Evolutionary conservation across 768 basidiomycete genomes (phyloP), one percentile per base, ranked within the genome.

Genomic region (Rhizopogon salebrosus): DNA sequence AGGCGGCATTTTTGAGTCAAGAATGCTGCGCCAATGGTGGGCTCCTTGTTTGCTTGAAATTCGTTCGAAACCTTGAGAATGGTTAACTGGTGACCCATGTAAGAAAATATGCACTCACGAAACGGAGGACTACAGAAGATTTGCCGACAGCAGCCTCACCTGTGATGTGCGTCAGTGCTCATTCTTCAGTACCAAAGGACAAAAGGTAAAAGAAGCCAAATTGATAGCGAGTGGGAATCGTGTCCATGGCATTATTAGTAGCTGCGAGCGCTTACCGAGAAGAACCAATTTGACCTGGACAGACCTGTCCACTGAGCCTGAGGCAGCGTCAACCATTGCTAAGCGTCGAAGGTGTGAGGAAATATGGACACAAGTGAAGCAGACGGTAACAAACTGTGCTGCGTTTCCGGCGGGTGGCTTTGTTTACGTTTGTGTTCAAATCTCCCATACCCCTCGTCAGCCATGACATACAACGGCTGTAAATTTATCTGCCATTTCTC

Each of bases 121-220:
- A 99, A 70, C 95, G 86, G 54, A 98, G 81, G 41, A 98, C 95
- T 50, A 99, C 85, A n/a, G 93, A 97, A 9, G 95, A 97, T 79
- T 99, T 99, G 56, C 95, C 95, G 41, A 99, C 95, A 50, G 95
- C 95, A 55, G 95, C 95, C 77, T 99, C 95, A 61, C 95, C 95
- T 98, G 61, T 40, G 36, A 41, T 34, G 20, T 35, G n/a, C 22
- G 41, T 54, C 41, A 43, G 29, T 27, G 36, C 24, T 37, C 10
- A 16, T 36, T 37, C 51, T 22, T 13, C 18, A 42, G 14, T 16
- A 31, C 24, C 36, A 6, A 29, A 36, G 20, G 23, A 38, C 16
- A 23, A 10, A n/a, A 26, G 8, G 26, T 5, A 20, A 22, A 23
- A 51, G 31, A n/a, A 29, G 27, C 27, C 24, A 43, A 10, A 23